Evolutionary conservation across 805 yeast genomes (phyloP), one percentile per base, ranked within the genome.

Genomic region (Hanseniaspora jakobsenii): DNA sequence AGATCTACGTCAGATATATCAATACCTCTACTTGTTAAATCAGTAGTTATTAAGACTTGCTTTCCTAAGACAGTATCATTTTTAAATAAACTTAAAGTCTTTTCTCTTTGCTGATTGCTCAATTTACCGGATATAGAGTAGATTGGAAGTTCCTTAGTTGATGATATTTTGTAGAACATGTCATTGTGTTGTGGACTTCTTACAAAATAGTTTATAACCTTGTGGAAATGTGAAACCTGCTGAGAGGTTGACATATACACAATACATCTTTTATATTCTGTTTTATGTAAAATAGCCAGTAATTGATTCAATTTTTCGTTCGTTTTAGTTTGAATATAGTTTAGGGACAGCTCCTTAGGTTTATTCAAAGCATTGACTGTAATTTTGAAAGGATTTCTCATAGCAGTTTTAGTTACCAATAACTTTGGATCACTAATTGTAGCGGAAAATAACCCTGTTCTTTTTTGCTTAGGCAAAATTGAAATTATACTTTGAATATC

Each of bases 11-110:
- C 91, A 0, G 95, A 94, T 23, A 91, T 79, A 65, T 91, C 98
- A 18, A 91, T 73, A 34, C 98, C 98, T 57, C 98, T 71, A 0
- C 97, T 95, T 0, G 98, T 96, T n/a, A 91, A 95, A 67, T 91
- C 98, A 0, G 98, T 91, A 2, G 98, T 86, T 62, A 91, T 65
- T 19, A 91, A 62, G 0, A 89, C 73, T 8, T 78, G 67, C 50
- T 75, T 78, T 22, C 46, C 46, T 17, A 53, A 56, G 8, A 32
- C 10, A 13, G 59, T 38, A 12, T 71, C 67, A 1, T 69, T 69
- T 0, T 77, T 58, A 56, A 89, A 91, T 27, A 60, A 64, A 9
- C 68, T 67, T 35, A 89, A 63, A 0, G 95, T 82, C 56, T 75
- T 81, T 42, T 80, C 62, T 51, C 99, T 71, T 13, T 94, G 74